These are phyloP conservation scores for Neurospora africana DNA, from an alignment of 495 filamentous ascomycete genomes.

Conservation along the genomic window DNA sequence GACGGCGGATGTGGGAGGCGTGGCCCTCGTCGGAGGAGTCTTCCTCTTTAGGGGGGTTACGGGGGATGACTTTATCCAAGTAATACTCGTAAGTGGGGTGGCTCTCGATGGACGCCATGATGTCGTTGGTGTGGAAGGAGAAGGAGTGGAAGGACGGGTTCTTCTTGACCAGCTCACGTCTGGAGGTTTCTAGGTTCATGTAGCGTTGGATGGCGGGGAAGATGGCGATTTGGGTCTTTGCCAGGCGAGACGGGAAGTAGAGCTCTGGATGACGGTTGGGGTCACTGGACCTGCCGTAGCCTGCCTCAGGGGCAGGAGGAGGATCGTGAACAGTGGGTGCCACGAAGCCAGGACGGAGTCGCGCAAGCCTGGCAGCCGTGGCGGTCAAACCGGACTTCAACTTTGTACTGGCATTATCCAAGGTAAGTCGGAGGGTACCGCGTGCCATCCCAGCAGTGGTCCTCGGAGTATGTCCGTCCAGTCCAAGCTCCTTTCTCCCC, in stretches of 20 bases:
- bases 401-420: not conserved
- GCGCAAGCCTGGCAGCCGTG: not conserved
- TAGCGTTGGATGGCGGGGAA: slow-evolving; percentile 30
- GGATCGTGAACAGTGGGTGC: not conserved
- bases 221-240: slow-evolving; percentile 30
- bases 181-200: slow-evolving; percentile 3
- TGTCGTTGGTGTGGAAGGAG: not conserved
- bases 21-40: not conserved
- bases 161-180: slow-evolving; percentile 19
- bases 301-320: not conserved
- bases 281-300: not conserved
- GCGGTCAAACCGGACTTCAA: not conserved
- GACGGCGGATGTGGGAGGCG: not conserved
- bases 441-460: not conserved
- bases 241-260: slow-evolving; percentile 21
- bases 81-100: not conserved
- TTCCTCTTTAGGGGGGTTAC: not conserved
- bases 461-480: not conserved
- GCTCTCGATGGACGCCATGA: not conserved
- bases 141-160: slow-evolving; percentile 11
- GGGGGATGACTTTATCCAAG: not conserved
- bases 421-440: not conserved
- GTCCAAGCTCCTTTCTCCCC: not conserved
- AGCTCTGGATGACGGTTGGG: slow-evolving; percentile 1
- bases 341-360: not conserved